Base-by-base conservation (phyloP, 805 yeast genomes). In the Cyberlindnera euphorbiae region DNA sequence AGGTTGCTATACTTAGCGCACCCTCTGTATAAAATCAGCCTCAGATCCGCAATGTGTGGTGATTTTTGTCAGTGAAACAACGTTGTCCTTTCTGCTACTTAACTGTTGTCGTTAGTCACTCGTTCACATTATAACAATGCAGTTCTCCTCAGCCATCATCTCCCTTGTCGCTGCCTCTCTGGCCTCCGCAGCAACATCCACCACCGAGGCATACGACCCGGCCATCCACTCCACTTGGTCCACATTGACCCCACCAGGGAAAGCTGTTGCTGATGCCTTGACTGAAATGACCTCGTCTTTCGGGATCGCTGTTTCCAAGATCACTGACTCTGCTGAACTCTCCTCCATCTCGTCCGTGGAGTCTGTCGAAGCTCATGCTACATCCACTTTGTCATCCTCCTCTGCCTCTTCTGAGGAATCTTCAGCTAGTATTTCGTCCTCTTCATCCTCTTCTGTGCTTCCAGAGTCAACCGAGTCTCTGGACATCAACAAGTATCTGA, bases 241-340 rank as follows among this genome's bases (percentile, higher is more conserved):
- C 36, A 78, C 87, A 37, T 69, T 82, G 59, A 80, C 88, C 26
- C 89, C 93, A 48, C 39, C 59, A 28, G 73, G 72, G 32, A 58
- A 75, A 8, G 53, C 70, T 31, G 68, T 69, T 42, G 47, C 75
- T 9, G 77, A 77, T 52, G 81, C 77, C 43, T 49, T 69, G 33
- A 74, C 84, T 32, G 75, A 75, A 50, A 73, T 73, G 69, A 41
- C 73, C 28, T 58, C 63, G 32, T 55, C 71, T 33, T 82, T 82
- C 52, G 90, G 89, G 64, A 80, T 82, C 52, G 82, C 82, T 41
- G 76, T 82, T 15, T 35, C 41, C 30, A 17, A 35, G 33, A 28
- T 38, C 36, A 37, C 42, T 16, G 43, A 36, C 51, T 17, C 36
- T 53, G 26, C 52, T 46, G 42, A 40, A 53, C 23, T 46, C 30